phyloP scores from a whole-genome alignment of 148 eudicot species.

The Silene conica region DNA sequence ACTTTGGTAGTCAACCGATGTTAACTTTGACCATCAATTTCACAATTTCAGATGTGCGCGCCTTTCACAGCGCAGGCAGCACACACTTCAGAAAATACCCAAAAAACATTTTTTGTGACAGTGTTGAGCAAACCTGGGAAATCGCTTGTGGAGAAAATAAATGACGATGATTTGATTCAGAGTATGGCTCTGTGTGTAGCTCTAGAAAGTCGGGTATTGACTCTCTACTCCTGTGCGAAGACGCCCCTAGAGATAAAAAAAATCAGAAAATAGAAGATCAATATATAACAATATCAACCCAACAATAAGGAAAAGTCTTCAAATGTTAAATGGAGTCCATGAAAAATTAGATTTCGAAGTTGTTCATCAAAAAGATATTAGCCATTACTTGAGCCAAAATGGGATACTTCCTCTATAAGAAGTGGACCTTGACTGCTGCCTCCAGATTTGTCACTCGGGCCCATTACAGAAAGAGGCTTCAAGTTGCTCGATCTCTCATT shows the following conservation, averaged over 20 bases:
- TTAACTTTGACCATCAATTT: not conserved
- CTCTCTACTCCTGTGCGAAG: conserved; percentile 15
- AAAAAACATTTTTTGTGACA: not conserved
- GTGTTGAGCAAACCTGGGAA: conserved; percentile 27
- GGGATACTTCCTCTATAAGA: conserved; percentile 18
- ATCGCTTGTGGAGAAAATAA: conserved; percentile 7
- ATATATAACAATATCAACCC: conserved; percentile 13
- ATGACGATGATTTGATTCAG: conserved; percentile 13
- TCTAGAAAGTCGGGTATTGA: conserved; percentile 21
- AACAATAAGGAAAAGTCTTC: conserved; percentile 19
- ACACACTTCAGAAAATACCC: not conserved
- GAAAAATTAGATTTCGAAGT: conserved; percentile 4
- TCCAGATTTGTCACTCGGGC: conserved; percentile 12
- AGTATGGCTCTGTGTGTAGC: conserved; percentile 1
- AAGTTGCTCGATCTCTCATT: conserved; percentile 15
- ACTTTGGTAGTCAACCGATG: not conserved
- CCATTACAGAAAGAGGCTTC: conserved; percentile 1
- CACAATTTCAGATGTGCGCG: not conserved
- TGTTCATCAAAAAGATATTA: not conserved
- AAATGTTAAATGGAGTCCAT: conserved; percentile 3
- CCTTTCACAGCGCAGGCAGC: not conserved
- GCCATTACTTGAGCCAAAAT: conserved; percentile 16
- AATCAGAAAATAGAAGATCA: conserved; percentile 5
- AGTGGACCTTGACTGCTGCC: not conserved
- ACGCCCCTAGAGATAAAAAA: conserved; percentile 20